A percentile compares a stretch with the other conserved stretches of the same genome.
Conservation (phyloP, 257 asterid genomes). For the Rehmannia glutinosa region DNA sequence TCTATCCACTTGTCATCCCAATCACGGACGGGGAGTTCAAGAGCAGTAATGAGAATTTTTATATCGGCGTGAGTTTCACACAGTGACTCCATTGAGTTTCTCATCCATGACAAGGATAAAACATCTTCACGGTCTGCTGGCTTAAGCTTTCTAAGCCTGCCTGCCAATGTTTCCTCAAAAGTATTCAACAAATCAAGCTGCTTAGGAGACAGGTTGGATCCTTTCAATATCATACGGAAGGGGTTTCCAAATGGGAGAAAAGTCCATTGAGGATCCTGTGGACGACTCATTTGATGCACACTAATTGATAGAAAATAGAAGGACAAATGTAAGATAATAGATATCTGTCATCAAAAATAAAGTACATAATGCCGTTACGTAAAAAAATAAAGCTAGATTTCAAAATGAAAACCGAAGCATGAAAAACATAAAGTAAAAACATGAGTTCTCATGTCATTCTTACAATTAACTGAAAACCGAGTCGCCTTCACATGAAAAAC, state of each 20-base stretch:
- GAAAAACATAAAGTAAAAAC: neutral
- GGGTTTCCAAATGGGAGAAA: conserved; percentile 74
- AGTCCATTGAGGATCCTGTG: conserved; percentile 54
- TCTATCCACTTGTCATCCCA: conserved; percentile 96
- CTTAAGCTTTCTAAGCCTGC: conserved; percentile 52
- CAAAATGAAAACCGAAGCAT: neutral
- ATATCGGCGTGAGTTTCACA: conserved; percentile 69
- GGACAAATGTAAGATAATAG: neutral
- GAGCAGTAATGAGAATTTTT: conserved; percentile 59
- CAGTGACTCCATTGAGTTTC: conserved; percentile 47
- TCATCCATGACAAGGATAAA: conserved; percentile 70
- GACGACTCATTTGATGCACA: conserved; percentile 47
- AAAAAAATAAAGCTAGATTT: neutral
- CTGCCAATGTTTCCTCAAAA: conserved; percentile 62
- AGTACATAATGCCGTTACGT: neutral
- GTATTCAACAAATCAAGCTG: conserved; percentile 52
- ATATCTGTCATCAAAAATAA: too few species aligned
- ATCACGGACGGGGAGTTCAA: conserved; percentile 71
- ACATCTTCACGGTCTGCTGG: conserved; percentile 54
- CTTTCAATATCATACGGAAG: conserved; percentile 58
- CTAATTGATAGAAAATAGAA: conserved; percentile 29
- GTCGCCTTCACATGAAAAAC: neutral
- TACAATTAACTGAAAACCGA: neutral
- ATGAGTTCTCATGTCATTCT: neutral
- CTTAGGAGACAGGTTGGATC: conserved; percentile 51